phyloP scores from a whole-genome alignment of 202 grass and related monocot genomes.

The Eragrostis tef region DNA sequence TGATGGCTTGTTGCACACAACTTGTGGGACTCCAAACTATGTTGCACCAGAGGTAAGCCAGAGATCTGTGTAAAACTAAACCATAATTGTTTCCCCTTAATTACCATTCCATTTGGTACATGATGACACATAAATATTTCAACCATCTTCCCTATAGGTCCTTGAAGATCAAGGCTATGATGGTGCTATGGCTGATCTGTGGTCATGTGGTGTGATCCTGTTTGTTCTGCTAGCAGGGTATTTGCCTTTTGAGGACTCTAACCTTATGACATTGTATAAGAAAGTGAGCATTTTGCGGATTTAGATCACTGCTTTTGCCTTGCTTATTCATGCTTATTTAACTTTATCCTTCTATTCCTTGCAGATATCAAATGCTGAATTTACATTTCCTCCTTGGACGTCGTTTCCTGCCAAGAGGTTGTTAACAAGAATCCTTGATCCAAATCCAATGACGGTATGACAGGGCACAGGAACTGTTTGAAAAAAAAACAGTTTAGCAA shows the following conservation, averaged over 20 bases:
- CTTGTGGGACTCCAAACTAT: slow-evolving; percentile 89
- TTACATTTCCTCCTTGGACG: slow-evolving; percentile 71
- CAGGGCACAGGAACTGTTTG: slow-evolving; percentile 42
- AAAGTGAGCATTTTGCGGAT: slow-evolving; percentile 67
- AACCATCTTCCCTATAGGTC: slow-evolving; percentile 49
- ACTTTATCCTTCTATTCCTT: slow-evolving; percentile 14
- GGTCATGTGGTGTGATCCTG: slow-evolving; percentile 88
- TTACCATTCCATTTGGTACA: slow-evolving; percentile 10
- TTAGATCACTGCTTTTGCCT: slow-evolving; percentile 27
- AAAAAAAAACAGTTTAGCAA: neutral
- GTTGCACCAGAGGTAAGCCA: slow-evolving; percentile 73
- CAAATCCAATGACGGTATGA: slow-evolving; percentile 81
- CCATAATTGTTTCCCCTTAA: neutral
- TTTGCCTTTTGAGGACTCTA: slow-evolving; percentile 87
- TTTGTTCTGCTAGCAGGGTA: slow-evolving; percentile 91
- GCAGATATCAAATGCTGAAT: slow-evolving; percentile 74
- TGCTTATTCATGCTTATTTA: slow-evolving; percentile 31
- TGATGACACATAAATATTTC: neutral
- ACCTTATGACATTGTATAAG: slow-evolving; percentile 84
- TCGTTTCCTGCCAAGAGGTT: slow-evolving; percentile 81
- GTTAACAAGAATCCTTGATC: slow-evolving; percentile 83
- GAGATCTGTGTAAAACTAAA: slow-evolving; percentile 12
- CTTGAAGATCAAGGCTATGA: slow-evolving; percentile 85
- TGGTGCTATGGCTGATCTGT: slow-evolving; percentile 80
- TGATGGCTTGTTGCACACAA: slow-evolving; percentile 81